Evolutionary conservation across 768 basidiomycete species (phyloP).

Genomic region (Lentinus brumalis): DNA sequence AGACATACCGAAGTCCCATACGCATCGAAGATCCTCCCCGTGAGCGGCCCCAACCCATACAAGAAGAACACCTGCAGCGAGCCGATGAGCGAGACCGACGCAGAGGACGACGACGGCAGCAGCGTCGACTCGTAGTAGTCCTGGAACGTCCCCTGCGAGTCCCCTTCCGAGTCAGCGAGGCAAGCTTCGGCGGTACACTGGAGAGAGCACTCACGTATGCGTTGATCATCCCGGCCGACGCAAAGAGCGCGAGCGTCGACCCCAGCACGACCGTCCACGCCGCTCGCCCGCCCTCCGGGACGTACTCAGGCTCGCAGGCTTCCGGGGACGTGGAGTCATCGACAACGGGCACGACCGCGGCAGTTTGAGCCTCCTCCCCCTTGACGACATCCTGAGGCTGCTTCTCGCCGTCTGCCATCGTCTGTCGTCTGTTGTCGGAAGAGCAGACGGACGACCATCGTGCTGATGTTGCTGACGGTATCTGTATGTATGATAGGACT

Average conservation of each 20-base stretch:
- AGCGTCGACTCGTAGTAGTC: constrained; percentile 29
- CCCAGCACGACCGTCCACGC: constrained; percentile 30
- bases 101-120: constrained; percentile 26
- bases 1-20: constrained; percentile 27
- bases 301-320: constrained; percentile 1
- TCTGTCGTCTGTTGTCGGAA: too few relatives aligned
- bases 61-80: constrained; percentile 30
- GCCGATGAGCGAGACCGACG: constrained; percentile 31
- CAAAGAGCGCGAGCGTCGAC: constrained; percentile 21
- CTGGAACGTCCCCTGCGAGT: constrained; percentile 31
- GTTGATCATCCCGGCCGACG: constrained; percentile 26
- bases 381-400: too few relatives aligned
- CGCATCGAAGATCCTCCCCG: constrained; percentile 30
- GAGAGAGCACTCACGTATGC: constrained; percentile 18
- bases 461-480: too few relatives aligned
- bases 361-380: too few relatives aligned
- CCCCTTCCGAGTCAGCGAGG: background rate
- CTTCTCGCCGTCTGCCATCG: too few relatives aligned
- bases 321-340: too few relatives aligned
- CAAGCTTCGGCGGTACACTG: background rate
- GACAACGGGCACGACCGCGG: too few relatives aligned
- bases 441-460: too few relatives aligned
- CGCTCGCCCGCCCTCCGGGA: constrained; percentile 29
- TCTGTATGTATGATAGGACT: too few relatives aligned
- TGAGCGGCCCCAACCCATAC: constrained; percentile 27